Evolutionary conservation across 305 asterid genomes (phyloP).

Genomic region (Fraxinus latifolia): DNA sequence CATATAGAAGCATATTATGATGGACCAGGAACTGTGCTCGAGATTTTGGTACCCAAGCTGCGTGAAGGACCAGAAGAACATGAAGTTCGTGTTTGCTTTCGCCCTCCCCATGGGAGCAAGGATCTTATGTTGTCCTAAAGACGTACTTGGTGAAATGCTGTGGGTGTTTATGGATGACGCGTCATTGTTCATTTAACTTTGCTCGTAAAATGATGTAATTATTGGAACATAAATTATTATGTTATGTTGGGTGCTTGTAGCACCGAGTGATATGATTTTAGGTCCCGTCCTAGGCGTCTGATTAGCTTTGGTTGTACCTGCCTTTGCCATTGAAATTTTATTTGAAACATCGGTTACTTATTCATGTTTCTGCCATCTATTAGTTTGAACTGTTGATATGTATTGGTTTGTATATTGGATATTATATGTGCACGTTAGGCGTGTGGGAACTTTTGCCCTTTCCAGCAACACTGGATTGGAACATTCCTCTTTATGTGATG

Average conservation of each 20-base stretch:
- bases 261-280: not conserved
- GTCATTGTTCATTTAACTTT: slow-evolving; percentile 27
- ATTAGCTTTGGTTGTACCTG: slow-evolving; percentile 7
- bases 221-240: slow-evolving; percentile 20
- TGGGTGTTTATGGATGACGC: slow-evolving; percentile 22
- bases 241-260: not conserved
- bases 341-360: slow-evolving; percentile 16
- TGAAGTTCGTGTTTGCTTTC: slow-evolving; percentile 81
- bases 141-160: slow-evolving; percentile 14
- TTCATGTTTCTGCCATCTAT: not conserved
- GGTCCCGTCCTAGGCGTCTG: not conserved
- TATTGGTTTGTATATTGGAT: not conserved
- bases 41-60: slow-evolving; percentile 83
- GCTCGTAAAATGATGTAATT: slow-evolving; percentile 23
- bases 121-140: slow-evolving; percentile 63
- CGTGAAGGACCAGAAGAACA: slow-evolving; percentile 79
- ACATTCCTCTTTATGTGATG: not conserved
- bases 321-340: slow-evolving; percentile 18
- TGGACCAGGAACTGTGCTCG: slow-evolving; percentile 68
- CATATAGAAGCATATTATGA: slow-evolving; percentile 79
- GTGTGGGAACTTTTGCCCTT: not conserved
- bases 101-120: slow-evolving; percentile 61
- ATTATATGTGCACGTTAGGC: not conserved
- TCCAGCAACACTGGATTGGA: not conserved
- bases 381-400: not conserved